Conservation (phyloP, 192 early-diverging fungal genomes). For the Dissophora ornata region DNA sequence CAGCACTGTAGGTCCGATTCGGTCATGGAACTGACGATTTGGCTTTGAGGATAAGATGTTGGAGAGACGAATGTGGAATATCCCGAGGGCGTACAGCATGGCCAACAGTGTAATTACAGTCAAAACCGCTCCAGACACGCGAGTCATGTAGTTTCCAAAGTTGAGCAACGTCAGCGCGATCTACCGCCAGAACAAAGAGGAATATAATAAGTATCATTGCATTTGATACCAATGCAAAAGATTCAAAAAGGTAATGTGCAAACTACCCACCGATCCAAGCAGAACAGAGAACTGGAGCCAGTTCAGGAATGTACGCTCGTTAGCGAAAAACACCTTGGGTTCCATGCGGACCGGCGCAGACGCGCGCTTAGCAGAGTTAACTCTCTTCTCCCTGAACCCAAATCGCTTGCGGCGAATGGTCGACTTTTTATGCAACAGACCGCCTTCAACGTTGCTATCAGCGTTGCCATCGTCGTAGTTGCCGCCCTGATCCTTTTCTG, state of each 20-base stretch:
- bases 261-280: slow-evolving; percentile 58
- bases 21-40: slow-evolving; percentile 79
- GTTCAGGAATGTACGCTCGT: slow-evolving; percentile 86
- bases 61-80: slow-evolving; percentile 80
- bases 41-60: slow-evolving; percentile 73
- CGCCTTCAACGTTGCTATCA: slow-evolving; percentile 12
- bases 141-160: slow-evolving; percentile 80
- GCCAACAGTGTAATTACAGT: slow-evolving; percentile 74
- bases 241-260: not conserved
- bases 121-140: slow-evolving; percentile 64
- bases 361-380: slow-evolving; percentile 51
- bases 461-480: no score
- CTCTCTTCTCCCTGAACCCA: slow-evolving; percentile 41
- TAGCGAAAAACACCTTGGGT: slow-evolving; percentile 89
- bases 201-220: no score
- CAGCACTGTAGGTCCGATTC: slow-evolving; percentile 76
- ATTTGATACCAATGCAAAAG: no score
- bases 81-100: slow-evolving; percentile 82
- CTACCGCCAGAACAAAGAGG: no score
- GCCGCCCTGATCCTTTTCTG: slow-evolving; percentile 35
- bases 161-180: slow-evolving; percentile 68
- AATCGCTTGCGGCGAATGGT: slow-evolving; percentile 43
- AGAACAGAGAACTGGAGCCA: slow-evolving; percentile 84
- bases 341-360: slow-evolving; percentile 74
- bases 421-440: slow-evolving; percentile 43